Evolutionary conservation across 768 basidiomycete genomes (phyloP), one percentile per base, ranked within the genome.

Genomic region (Boletales sp.): DNA sequence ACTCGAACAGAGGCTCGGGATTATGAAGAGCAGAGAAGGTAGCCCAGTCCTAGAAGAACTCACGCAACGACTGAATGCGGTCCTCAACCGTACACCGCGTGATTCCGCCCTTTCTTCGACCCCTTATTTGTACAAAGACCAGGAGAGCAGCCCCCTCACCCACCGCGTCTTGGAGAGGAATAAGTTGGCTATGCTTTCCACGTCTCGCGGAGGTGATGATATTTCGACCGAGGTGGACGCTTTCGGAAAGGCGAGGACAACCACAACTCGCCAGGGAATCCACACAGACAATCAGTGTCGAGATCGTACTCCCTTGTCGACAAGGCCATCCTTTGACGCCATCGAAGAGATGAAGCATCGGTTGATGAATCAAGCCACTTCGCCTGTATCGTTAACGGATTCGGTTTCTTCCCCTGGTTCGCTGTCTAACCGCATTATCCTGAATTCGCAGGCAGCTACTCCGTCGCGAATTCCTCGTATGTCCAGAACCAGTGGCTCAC

Each of bases 281-380:
- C 51, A 45, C 12, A 14, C 46, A 19, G 64, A 37, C 29, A 55
- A 37, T 45, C 43, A 50, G 51, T 38, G 53, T 52, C 36, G 52
- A 54, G 48, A 66, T 6, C 14, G 35, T 48, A 4, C 21, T n/a
- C 30, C 31, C 18, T 38, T 40, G 5, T 54, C 44, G 4, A 57
- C 52, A 19, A 47, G 63, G 18, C 71, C 75, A 8, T 75, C 76
- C 7, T 60, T 69, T 24, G 79, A 81, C 19, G 80, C 81, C 2
- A 70, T 83, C 40, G 78, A 83, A 61, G 79, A 83, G 57, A 81
- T 85, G 80, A 86, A 84, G 65, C 73, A 68, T 56, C 70, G 81
- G 36, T 78, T 84, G 55, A 63, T 81, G 45, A 63, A 62, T 42
- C 71, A 67, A 55, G 56, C 53, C 3, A 43, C 52, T 19, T 57